Conservation (phyloP, 2,329 filamentous ascomycete species). For the Thielaviopsis musarum region DNA sequence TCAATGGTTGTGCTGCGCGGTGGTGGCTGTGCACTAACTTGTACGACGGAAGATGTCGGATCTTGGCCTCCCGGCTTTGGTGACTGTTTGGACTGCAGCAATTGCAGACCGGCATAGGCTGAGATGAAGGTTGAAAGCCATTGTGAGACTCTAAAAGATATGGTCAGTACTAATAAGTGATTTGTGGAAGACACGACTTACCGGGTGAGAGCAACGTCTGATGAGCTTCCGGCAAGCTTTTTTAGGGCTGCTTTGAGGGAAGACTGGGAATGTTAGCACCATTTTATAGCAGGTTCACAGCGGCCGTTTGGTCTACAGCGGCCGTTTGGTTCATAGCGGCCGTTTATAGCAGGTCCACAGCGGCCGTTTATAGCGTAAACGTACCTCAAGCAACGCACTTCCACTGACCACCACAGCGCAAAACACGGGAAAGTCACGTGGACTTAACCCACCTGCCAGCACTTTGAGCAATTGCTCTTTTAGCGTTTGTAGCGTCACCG, state of each 20-base stretch:
- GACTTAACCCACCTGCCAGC: conserved; percentile 33
- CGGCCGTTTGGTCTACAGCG: background rate
- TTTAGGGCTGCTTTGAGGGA: conserved; percentile 5
- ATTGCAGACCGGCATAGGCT: conserved; percentile 37
- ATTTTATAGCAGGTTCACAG: background rate
- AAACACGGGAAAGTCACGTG: conserved; percentile 43
- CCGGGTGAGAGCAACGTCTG: conserved; percentile 3
- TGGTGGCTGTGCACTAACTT: background rate
- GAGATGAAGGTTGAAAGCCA: conserved; percentile 43
- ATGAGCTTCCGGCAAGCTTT: conserved; percentile 7
- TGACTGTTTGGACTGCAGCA: conserved; percentile 38
- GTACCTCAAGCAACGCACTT: conserved; percentile 41
- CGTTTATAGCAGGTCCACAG: background rate
- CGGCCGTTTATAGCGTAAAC: conserved; percentile 2
- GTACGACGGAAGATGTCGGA: background rate
- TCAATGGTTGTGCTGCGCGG: conserved; percentile 60
- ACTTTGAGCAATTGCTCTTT: conserved; percentile 18
- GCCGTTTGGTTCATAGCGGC: background rate
- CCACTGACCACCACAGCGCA: conserved; percentile 44
- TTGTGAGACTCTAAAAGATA: conserved; percentile 15
- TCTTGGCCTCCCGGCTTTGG: conserved; percentile 25
- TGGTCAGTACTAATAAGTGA: background rate
- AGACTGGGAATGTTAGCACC: background rate
- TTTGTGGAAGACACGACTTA: background rate
- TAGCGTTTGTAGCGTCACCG: background rate